phyloP scores from a whole-genome alignment of 352 stramenopile species.

The Phytopythium montanum region DNA sequence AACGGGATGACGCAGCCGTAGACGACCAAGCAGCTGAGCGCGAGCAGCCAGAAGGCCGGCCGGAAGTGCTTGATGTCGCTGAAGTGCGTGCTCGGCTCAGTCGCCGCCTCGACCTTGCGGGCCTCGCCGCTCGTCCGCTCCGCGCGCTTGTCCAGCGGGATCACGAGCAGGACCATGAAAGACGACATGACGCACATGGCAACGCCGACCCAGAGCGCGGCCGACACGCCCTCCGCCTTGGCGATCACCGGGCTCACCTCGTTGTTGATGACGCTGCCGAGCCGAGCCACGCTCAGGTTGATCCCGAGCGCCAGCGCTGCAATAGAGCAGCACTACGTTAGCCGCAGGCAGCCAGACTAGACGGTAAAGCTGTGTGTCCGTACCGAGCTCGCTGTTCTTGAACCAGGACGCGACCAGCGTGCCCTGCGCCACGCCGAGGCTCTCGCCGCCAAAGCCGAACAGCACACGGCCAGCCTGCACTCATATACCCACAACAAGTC shows the following conservation, averaged over 20 bases:
- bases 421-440: constrained; percentile 86
- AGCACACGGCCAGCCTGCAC: constrained; percentile 79
- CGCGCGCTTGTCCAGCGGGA: constrained; percentile 74
- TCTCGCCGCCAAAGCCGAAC: constrained; percentile 92
- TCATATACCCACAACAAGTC: neutral
- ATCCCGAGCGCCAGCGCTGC: constrained; percentile 89
- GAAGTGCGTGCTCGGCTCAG: constrained; percentile 55
- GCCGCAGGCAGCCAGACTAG: neutral
- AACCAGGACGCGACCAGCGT: constrained; percentile 93
- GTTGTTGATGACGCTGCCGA: constrained; percentile 95
- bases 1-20: constrained; percentile 94
- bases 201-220: constrained; percentile 85
- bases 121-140: constrained; percentile 26
- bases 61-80: constrained; percentile 77
- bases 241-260: constrained; percentile 83
- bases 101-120: constrained; percentile 14
- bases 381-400: constrained; percentile 86
- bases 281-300: constrained; percentile 85
- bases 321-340: neutral
- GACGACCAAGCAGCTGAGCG: constrained; percentile 88
- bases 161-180: constrained; percentile 65
- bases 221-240: constrained; percentile 51
- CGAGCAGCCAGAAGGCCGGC: constrained; percentile 87
- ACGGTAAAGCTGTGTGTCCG: neutral
- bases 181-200: constrained; percentile 76